These are phyloP conservation scores for Aspergillus brunneoviolaceus DNA, from an alignment of 2,329 filamentous ascomycete species.

Conservation along the genomic window DNA sequence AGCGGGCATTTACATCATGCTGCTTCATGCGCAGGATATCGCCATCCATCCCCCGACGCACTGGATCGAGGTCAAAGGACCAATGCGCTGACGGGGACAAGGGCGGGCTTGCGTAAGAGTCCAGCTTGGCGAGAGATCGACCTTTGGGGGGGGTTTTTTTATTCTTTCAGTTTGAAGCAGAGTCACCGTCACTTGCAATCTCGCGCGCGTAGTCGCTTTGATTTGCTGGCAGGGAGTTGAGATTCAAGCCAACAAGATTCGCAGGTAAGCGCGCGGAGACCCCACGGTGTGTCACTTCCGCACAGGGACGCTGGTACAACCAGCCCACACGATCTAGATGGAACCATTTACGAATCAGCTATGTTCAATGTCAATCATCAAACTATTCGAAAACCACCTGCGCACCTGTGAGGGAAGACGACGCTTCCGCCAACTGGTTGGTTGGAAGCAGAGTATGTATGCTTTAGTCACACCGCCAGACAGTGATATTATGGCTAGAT, in stretches of 20 bases:
- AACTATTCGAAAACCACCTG: background rate
- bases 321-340: conserved; percentile 16
- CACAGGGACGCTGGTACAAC: conserved; percentile 15
- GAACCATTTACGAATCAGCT: conserved; percentile 2
- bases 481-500: background rate
- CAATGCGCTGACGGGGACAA: conserved; percentile 66
- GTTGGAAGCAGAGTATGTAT: background rate
- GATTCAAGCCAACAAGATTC: conserved; percentile 14
- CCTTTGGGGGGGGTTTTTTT: background rate
- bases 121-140: conserved; percentile 58
- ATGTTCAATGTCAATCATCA: background rate
- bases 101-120: conserved; percentile 61
- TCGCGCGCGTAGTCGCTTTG: background rate
- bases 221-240: conserved; percentile 10
- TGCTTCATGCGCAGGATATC: conserved; percentile 71
- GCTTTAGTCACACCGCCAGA: background rate
- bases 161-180: background rate
- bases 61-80: conserved; percentile 56
- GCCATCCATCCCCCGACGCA: conserved; percentile 73
- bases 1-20: conserved; percentile 65
- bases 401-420: background rate
- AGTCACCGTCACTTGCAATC: background rate
- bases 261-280: conserved; percentile 16
- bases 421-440: background rate
- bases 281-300: conserved; percentile 17